phyloP scores from a whole-genome alignment of 768 basidiomycete species.

The Saitozyma podzolica region DNA sequence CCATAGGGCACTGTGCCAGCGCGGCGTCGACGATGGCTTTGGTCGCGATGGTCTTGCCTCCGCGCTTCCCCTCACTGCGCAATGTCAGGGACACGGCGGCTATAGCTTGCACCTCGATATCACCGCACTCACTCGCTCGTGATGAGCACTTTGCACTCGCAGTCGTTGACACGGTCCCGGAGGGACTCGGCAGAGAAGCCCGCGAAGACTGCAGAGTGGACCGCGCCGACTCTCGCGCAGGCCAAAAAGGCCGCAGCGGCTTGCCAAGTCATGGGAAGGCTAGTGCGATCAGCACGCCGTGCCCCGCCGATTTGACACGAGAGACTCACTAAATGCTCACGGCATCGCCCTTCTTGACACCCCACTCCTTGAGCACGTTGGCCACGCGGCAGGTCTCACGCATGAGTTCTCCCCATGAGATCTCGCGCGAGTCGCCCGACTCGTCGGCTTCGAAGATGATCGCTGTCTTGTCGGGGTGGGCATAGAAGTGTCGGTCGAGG shows the following conservation, averaged over 20 bases:
- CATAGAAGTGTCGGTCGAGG: slow-evolving; percentile 93
- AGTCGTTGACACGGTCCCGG: slow-evolving; percentile 87
- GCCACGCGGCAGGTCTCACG: slow-evolving; percentile 85
- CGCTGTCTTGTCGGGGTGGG: slow-evolving; percentile 80
- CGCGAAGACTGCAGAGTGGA: slow-evolving; percentile 96
- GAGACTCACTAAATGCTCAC: slow-evolving; percentile 49
- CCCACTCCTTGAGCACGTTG: slow-evolving; percentile 84
- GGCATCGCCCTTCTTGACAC: slow-evolving; percentile 86
- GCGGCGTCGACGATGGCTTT: slow-evolving; percentile 78
- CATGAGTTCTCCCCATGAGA: slow-evolving; percentile 81
- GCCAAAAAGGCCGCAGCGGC: slow-evolving; percentile 95
- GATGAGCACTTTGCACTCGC: slow-evolving; percentile 84
- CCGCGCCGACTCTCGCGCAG: slow-evolving; percentile 92
- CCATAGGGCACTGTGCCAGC: slow-evolving; percentile 74
- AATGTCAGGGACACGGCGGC: slow-evolving; percentile 4
- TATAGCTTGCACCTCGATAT: background rate
- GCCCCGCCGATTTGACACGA: background rate
- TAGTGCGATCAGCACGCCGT: slow-evolving; percentile 9
- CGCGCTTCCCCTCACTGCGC: slow-evolving; percentile 73
- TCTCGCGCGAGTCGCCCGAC: slow-evolving; percentile 70
- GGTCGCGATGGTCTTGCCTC: slow-evolving; percentile 86
- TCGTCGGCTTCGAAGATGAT: slow-evolving; percentile 99
- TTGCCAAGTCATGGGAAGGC: slow-evolving; percentile 60
- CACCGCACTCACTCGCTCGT: slow-evolving; percentile 66
- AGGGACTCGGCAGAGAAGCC: slow-evolving; percentile 95